Percentiles rank a stretch among this genome's conserved stretches.
Conservation (phyloP, 2,329 filamentous ascomycete genomes). For the Aspergillus viridinutans region DNA sequence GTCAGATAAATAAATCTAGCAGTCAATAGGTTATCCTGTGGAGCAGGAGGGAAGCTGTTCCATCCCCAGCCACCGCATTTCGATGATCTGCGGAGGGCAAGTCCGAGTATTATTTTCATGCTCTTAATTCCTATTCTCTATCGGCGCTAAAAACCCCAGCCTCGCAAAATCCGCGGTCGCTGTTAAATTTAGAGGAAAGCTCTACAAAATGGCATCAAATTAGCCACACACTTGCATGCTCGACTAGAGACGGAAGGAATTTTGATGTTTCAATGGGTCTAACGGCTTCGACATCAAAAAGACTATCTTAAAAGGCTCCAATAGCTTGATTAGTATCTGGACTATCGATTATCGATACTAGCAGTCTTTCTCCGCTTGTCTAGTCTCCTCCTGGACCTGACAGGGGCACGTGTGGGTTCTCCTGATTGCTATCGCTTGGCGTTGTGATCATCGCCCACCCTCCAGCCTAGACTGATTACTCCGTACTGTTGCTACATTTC, state of each 20-base stretch:
- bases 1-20: neutral
- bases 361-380: neutral
- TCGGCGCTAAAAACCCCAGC: neutral
- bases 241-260: neutral
- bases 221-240: neutral
- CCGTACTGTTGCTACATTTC: neutral
- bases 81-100: constrained; percentile 1
- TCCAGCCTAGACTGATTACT: neutral
- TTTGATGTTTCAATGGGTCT: neutral
- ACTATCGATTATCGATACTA: neutral
- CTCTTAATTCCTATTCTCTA: constrained; percentile 9
- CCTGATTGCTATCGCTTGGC: constrained; percentile 16
- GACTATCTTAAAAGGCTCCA: neutral
- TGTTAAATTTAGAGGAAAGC: neutral
- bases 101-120: constrained; percentile 13
- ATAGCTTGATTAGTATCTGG: neutral
- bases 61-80: constrained; percentile 34
- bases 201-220: neutral
- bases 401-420: constrained; percentile 16
- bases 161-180: neutral
- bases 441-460: constrained; percentile 9
- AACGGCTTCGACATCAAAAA: neutral
- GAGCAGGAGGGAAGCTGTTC: constrained; percentile 10
- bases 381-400: constrained; percentile 2
- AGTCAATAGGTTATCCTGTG: neutral